phyloP scores from a whole-genome alignment of 768 basidiomycete species.

The Phallus indusiatus region DNA sequence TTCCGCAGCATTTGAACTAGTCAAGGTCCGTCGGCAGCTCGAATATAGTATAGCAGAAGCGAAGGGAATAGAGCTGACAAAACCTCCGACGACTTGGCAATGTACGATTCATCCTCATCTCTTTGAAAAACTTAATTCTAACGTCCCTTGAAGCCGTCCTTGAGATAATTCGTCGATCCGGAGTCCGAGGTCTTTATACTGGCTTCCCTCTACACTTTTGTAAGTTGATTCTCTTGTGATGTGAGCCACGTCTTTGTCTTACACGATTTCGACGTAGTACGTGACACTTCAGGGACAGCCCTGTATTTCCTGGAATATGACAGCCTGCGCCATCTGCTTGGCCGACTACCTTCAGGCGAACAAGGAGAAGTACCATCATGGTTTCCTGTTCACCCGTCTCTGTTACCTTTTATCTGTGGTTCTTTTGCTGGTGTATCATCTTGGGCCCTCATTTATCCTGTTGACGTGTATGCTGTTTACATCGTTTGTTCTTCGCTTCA shows the following conservation, averaged over 20 bases:
- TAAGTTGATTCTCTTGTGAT: conserved; percentile 25
- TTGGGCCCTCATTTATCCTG: conserved; percentile 85
- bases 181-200: conserved; percentile 62
- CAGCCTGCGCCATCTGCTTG: conserved; percentile 78
- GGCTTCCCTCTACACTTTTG: conserved; percentile 84
- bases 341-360: conserved; percentile 66
- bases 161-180: conserved; percentile 62
- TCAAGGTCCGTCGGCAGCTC: conserved; percentile 88
- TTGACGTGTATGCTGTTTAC: conserved; percentile 64
- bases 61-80: conserved; percentile 59
- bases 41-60: conserved; percentile 85
- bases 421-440: conserved; percentile 73
- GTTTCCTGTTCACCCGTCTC: conserved; percentile 69
- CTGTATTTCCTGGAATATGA: conserved; percentile 95
- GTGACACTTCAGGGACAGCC: conserved; percentile 83
- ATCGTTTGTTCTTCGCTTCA: conserved; percentile 2
- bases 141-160: conserved; percentile 42
- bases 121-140: neutral
- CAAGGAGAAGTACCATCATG: conserved; percentile 77
- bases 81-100: conserved; percentile 68
- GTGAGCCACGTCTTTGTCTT: neutral
- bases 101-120: neutral
- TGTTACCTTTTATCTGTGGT: conserved; percentile 88
- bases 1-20: conserved; percentile 75
- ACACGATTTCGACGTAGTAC: conserved; percentile 37